Base-by-base conservation (phyloP, 2,329 filamentous ascomycete genomes). In the Aspergillus sojae region DNA sequence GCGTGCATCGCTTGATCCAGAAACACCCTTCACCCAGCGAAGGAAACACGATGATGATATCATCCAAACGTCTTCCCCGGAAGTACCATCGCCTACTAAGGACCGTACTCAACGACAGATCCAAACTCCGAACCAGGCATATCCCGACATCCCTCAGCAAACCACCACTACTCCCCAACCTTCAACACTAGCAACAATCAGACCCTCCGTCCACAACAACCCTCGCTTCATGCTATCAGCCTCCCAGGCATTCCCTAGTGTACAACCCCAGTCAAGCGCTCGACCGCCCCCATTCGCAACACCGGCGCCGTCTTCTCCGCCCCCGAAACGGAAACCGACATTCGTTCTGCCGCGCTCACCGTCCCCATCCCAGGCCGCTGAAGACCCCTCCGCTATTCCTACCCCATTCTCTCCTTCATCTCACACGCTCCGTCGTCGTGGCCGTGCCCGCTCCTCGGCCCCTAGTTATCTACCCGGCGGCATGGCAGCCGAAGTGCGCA, bases 401-500 rank as follows among this genome's bases (percentile, higher is more conserved):
- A 71, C 74, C 1, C 76, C 75, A 0, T 79, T 78, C 60, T 79
- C 77, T 0, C 78, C 77, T 5, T 74, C 75, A 0, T 75, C 75
- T 16, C 72, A 69, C 39, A 69, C 72, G 0, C 63, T 76, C 3
- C 69, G 67, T 14, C 72, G 77, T 6, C 71, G 73, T n/a, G 76
- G 77, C 10, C 67, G 74, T 34, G 61, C 65, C 1, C 71, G 68
- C 10, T 58, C 68, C 1, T 62, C 61, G n/a, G 65, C 62, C 1
- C 68, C 68, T 12, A 67, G 61, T 6, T 80, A 78, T 65, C 53
- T 75, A 0, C 71, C 77, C 1, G 77, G 75, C 6, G 79, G 79
- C 5, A 78, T 80, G 75, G 78, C 79, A 9, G 71, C 78, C 1
- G 72, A 78, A 57, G 74, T 79, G 32, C 77, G 78, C n/a, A 72